These are phyloP conservation scores for Aspergillus ochraceus DNA, from an alignment of 2,329 filamentous ascomycete species.

Conservation along the genomic window DNA sequence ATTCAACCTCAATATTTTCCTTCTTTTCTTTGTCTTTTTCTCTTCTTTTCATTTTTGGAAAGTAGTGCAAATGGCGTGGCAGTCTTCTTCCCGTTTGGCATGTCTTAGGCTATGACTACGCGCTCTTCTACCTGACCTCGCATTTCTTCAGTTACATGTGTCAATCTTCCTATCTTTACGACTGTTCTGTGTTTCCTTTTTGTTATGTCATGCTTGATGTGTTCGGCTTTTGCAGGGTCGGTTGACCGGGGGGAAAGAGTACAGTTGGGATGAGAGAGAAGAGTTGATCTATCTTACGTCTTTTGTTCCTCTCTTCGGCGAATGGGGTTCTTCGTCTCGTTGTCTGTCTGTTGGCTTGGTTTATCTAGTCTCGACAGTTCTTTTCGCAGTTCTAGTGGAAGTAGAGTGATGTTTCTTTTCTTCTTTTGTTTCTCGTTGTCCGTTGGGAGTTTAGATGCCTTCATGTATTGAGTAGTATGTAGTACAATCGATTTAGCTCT, in stretches of 20 bases:
- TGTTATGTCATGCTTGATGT: conserved; percentile 14
- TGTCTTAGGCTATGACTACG: conserved; percentile 12
- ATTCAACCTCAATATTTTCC: conserved; percentile 6
- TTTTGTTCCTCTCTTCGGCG: conserved; percentile 25
- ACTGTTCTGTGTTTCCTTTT: conserved; percentile 31
- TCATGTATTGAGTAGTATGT: not conserved
- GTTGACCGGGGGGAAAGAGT: conserved; percentile 10
- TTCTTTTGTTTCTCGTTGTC: too few species aligned
- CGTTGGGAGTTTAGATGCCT: too few species aligned
- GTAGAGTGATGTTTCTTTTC: conserved; percentile 9
- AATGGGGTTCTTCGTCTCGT: conserved; percentile 24
- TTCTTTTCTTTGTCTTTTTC: conserved; percentile 9
- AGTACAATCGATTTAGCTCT: conserved; percentile 7
- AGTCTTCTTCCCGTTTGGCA: conserved; percentile 16
- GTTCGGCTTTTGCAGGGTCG: conserved; percentile 11
- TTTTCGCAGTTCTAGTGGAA: conserved; percentile 1
- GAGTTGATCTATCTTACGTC: conserved; percentile 18
- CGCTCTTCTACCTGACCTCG: conserved; percentile 4
- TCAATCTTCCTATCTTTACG: not conserved
- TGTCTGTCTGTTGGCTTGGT: conserved; percentile 12
- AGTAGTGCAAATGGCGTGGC: conserved; percentile 30
- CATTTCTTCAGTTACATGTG: conserved; percentile 1
- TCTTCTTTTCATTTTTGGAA: conserved; percentile 25
- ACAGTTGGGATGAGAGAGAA: conserved; percentile 1
- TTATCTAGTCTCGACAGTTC: conserved; percentile 18